These are phyloP conservation scores for Chaetomium sp. DNA, from an alignment of 2,329 filamentous ascomycete species.

Conservation along the genomic window DNA sequence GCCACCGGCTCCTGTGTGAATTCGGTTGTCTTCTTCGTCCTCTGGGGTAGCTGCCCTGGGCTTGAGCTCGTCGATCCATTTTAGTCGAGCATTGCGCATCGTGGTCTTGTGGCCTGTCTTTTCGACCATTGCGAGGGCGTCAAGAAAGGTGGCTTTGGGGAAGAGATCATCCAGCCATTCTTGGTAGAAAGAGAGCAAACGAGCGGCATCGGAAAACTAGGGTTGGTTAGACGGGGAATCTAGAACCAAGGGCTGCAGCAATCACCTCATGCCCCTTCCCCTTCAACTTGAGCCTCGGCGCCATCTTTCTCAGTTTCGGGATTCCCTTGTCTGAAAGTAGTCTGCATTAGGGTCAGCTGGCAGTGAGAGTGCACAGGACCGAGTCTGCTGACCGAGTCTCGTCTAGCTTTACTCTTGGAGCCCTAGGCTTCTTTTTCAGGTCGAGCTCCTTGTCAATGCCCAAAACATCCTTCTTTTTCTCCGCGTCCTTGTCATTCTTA, in stretches of 20 bases:
- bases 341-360: constrained; percentile 47
- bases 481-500: constrained; percentile 40
- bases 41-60: constrained; percentile 46
- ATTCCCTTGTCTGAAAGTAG: constrained; percentile 84
- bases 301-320: constrained; percentile 73
- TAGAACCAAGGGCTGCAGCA: background rate
- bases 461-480: constrained; percentile 58
- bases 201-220: constrained; percentile 80
- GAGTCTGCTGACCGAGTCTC: constrained; percentile 61
- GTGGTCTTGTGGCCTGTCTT: constrained; percentile 85
- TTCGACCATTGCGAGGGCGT: constrained; percentile 87
- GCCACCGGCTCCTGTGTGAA: constrained; percentile 28
- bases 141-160: constrained; percentile 89
- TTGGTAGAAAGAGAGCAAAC: constrained; percentile 87
- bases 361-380: background rate
- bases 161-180: constrained; percentile 96
- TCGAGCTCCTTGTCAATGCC: constrained; percentile 88
- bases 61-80: constrained; percentile 81
- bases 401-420: constrained; percentile 81
- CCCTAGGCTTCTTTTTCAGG: constrained; percentile 71
- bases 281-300: constrained; percentile 75
- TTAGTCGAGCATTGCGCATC: constrained; percentile 71
- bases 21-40: constrained; percentile 40
- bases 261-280: constrained; percentile 89
- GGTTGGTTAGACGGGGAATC: background rate